Conservation (phyloP, 768 basidiomycete species). For the Mycena epipterygia region DNA sequence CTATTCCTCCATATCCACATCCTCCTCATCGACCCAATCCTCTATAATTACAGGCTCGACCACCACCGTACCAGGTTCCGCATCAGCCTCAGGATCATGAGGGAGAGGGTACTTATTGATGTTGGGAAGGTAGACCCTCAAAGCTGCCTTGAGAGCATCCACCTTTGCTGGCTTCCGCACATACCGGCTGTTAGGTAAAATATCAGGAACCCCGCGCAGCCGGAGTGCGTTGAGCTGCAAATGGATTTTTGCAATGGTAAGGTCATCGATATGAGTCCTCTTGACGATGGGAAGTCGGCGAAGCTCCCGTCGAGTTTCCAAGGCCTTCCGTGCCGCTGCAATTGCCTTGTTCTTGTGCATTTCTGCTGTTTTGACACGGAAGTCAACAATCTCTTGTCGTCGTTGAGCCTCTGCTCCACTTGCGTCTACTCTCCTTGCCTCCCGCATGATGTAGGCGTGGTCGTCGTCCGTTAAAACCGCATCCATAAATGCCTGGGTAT, state of each 20-base stretch:
- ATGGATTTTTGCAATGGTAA: not conserved
- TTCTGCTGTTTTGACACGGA: slow-evolving; percentile 1
- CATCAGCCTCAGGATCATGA: not conserved
- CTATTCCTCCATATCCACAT: slow-evolving; percentile 24
- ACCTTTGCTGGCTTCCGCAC: not conserved
- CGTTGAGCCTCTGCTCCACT: not conserved
- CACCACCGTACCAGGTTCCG: too few relatives aligned
- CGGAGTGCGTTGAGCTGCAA: slow-evolving; percentile 10
- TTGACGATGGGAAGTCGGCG: not conserved
- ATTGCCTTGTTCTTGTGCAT: slow-evolving; percentile 5
- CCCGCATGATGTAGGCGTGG: slow-evolving; percentile 12
- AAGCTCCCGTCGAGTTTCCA: not conserved
- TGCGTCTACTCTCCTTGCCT: not conserved
- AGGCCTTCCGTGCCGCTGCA: not conserved
- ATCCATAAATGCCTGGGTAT: slow-evolving; percentile 43
- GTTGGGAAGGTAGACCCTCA: not conserved
- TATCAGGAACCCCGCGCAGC: slow-evolving; percentile 13
- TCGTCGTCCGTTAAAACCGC: slow-evolving; percentile 17
- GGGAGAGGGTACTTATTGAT: not conserved
- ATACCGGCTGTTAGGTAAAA: slow-evolving; percentile 10
- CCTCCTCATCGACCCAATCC: slow-evolving; percentile 17
- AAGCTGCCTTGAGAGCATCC: not conserved
- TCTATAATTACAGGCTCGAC: not conserved
- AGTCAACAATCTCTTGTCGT: not conserved
- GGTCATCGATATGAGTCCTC: not conserved